A percentile compares a stretch with the other conserved stretches of the same genome.
These are phyloP conservation scores for Multifurca ochricompacta DNA, from an alignment of 768 basidiomycete species.

Conservation along the genomic window DNA sequence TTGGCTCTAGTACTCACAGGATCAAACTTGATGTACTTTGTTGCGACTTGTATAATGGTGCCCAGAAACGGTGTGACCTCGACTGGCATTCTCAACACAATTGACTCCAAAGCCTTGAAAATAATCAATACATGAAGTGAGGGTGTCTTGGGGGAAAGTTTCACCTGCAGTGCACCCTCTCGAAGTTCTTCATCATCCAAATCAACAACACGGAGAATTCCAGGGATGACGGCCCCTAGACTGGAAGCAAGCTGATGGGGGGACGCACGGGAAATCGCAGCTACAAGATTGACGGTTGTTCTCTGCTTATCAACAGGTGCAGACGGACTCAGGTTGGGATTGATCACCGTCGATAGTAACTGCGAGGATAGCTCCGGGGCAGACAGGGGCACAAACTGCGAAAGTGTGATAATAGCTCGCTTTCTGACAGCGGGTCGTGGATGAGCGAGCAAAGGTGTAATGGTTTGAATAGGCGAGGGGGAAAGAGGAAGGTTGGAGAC, in stretches of 20 bases:
- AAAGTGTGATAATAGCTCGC: constrained; percentile 79
- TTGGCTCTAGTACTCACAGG: constrained; percentile 49
- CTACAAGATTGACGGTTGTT: constrained; percentile 71
- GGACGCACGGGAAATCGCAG: constrained; percentile 70
- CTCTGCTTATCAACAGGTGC: constrained; percentile 62
- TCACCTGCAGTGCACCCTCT: constrained; percentile 72
- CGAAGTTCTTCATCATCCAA: constrained; percentile 78
- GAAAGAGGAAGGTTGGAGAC: constrained; percentile 45
- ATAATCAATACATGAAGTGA: background rate
- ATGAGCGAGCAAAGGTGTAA: constrained; percentile 68
- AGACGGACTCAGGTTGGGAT: constrained; percentile 47
- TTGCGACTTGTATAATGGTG: constrained; percentile 61
- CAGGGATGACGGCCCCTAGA: constrained; percentile 57
- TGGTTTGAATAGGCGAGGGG: constrained; percentile 55
- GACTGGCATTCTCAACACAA: constrained; percentile 75
- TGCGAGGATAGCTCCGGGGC: constrained; percentile 52
- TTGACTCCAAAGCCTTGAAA: constrained; percentile 69
- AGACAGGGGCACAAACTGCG: constrained; percentile 74
- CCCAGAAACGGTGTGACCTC: constrained; percentile 71
- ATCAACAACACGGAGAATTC: constrained; percentile 58
- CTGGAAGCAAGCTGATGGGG: constrained; percentile 57
- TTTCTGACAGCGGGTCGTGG: constrained; percentile 83
- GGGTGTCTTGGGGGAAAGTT: background rate
- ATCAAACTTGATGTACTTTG: constrained; percentile 84
- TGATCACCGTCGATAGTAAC: constrained; percentile 51